Base-by-base conservation (phyloP, 2,329 filamentous ascomycete species). In the Colletotrichum eleusines region DNA sequence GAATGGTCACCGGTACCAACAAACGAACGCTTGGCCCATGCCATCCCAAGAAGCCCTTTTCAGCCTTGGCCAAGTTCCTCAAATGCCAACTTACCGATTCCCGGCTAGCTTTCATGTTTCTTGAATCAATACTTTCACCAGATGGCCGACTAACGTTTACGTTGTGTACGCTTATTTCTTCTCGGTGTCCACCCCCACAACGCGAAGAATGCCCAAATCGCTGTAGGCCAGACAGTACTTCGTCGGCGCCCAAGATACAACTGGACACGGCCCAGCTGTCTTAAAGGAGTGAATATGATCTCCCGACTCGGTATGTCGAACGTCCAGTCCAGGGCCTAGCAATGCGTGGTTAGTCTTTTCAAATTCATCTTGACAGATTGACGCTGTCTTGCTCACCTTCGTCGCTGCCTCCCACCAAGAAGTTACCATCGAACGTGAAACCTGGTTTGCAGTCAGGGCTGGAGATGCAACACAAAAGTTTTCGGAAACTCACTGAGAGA, bases 391-490 rank as follows among this genome's bases (percentile, higher is more conserved):
- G 63, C 81, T 77, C 80, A 84, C 89, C 91, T 80, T 94, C 92
- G 65, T 94, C 92, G 69, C 91, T 92, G 26, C 92, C 92, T 12
- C 90, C 92, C 2, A 91, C 89, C 31, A 95, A 82, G 77, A 91
- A 95, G 76, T 88, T 90, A 1, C 93, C 92, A 75, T 95, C 92
- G 80, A 92, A 95, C 20, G 89, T 92, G 78, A 95, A 95, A 76
- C 91, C 90, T 89, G 16, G 42, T 8, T 5, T 20, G 11, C 23
- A 1, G 35, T 66, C 18, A 72, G 63, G 18, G 40, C 12, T n/a
- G 1, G 16, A 7, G 1, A 18, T 26, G 23, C 11, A 23, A 33
- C 14, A 28, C 11, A 44, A 18, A 2, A 23, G 20, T 12, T 31
- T 5, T n/a, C 16, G 2, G 9, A 5, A 58, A 82, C 86, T 72